These are phyloP conservation scores for Bombardia bombarda DNA, from an alignment of 495 filamentous ascomycete genomes.

Conservation along the genomic window DNA sequence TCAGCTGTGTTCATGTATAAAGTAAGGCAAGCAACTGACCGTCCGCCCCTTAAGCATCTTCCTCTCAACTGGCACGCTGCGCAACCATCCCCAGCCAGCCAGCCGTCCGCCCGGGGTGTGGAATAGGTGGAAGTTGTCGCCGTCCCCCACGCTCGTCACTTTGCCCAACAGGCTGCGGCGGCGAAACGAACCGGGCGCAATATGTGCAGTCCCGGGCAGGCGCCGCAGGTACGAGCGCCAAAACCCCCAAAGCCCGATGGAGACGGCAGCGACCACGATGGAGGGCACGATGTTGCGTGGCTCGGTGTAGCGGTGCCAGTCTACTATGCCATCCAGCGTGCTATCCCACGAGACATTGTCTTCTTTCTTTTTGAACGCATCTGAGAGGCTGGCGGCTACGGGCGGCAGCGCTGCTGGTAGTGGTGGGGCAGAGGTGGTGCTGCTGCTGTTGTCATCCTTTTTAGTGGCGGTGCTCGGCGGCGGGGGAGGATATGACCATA, in stretches of 20 bases:
- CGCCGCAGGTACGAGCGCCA: conserved; percentile 74
- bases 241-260: conserved; percentile 50
- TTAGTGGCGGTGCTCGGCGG: conserved; percentile 4
- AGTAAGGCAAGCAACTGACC: conserved; percentile 37
- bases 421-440: too few species aligned
- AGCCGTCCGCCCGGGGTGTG: conserved; percentile 87
- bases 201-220: conserved; percentile 63
- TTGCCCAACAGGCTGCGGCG: conserved; percentile 67
- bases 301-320: conserved; percentile 63
- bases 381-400: neutral
- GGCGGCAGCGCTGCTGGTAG: too few species aligned
- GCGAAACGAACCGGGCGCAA: conserved; percentile 61
- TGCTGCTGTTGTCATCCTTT: neutral
- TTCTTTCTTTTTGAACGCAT: conserved; percentile 15
- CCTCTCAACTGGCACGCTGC: conserved; percentile 59
- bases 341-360: conserved; percentile 40
- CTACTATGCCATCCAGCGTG: conserved; percentile 38
- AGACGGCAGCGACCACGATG: conserved; percentile 58
- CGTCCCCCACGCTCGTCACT: conserved; percentile 93
- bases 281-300: conserved; percentile 59
- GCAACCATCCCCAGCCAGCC: conserved; percentile 86
- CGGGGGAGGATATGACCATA: conserved; percentile 8
- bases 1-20: neutral
- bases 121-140: conserved; percentile 86
- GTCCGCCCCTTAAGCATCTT: conserved; percentile 67